Conservation (phyloP, 805 yeast genomes). For the Tetrapisispora nanseiensis region DNA sequence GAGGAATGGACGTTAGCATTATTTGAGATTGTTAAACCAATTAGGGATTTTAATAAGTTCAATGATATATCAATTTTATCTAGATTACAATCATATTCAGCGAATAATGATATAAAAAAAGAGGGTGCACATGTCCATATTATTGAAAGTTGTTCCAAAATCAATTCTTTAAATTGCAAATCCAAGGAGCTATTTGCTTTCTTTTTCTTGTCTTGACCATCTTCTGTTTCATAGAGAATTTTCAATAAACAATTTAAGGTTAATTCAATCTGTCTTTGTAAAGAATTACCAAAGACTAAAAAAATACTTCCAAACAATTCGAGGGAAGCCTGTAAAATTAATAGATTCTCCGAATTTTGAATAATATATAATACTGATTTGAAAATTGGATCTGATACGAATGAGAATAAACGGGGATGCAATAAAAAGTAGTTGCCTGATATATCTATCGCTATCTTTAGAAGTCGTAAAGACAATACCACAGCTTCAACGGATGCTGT, state of each 20-base stretch:
- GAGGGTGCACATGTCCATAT: conserved; percentile 73
- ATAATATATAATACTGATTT: conserved; percentile 73
- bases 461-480: conserved; percentile 62
- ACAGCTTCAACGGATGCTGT: conserved; percentile 79
- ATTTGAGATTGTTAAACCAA: conserved; percentile 77
- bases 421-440: conserved; percentile 49
- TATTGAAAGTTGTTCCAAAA: conserved; percentile 75
- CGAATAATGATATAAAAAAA: conserved; percentile 66
- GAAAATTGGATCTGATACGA: conserved; percentile 67
- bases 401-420: conserved; percentile 55
- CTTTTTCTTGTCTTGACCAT: conserved; percentile 5
- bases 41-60: conserved; percentile 56
- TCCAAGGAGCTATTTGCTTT: not conserved
- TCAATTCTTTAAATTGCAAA: conserved; percentile 50
- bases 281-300: conserved; percentile 50
- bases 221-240: conserved; percentile 29
- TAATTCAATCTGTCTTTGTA: conserved; percentile 73
- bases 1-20: conserved; percentile 62
- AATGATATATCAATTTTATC: conserved; percentile 72
- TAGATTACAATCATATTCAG: conserved; percentile 83
- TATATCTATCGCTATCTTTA: conserved; percentile 71
- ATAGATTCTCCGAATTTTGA: conserved; percentile 56
- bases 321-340: conserved; percentile 60
- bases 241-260: conserved; percentile 53
- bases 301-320: conserved; percentile 63